Percentiles rank a stretch among this genome's conserved stretches.
phyloP scores from a whole-genome alignment of 2,329 filamentous ascomycete genomes.

The Coleophoma crateriformis region DNA sequence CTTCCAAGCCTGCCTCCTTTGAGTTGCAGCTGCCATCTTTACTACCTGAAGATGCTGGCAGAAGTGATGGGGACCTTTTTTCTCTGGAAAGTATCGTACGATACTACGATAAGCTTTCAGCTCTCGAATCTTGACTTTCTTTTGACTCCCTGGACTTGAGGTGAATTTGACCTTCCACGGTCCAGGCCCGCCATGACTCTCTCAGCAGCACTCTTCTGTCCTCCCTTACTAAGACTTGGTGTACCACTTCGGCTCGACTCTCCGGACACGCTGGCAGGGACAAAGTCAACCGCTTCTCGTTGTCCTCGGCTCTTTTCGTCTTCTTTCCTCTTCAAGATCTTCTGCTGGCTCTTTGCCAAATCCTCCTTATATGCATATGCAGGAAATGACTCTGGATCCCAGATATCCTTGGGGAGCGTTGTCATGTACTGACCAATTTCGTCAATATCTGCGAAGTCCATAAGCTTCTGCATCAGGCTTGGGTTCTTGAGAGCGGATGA shows the following conservation, averaged over 20 bases:
- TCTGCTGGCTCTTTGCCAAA: constrained; percentile 40
- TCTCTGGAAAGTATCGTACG: no score
- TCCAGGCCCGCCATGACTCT: constrained; percentile 28
- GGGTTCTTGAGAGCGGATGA: constrained; percentile 68
- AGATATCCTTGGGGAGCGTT: constrained; percentile 48
- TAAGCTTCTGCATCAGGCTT: constrained; percentile 63
- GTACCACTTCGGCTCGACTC: constrained; percentile 19
- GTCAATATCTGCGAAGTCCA: constrained; percentile 59
- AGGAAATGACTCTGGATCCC: constrained; percentile 53
- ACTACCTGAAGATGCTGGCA: no score
- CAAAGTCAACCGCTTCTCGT: constrained; percentile 25
- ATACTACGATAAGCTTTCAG: constrained; percentile 10
- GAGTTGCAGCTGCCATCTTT: no score
- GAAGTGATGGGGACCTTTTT: no score
- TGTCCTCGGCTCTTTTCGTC: constrained; percentile 23
- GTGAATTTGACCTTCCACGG: constrained; percentile 21
- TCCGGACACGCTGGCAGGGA: constrained; percentile 17
- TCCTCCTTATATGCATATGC: constrained; percentile 45
- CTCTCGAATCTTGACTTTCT: constrained; percentile 27
- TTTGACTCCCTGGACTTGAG: constrained; percentile 23
- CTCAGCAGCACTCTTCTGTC: constrained; percentile 25
- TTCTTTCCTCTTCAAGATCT: constrained; percentile 22
- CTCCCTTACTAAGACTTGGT: constrained; percentile 11
- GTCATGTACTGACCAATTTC: constrained; percentile 60
- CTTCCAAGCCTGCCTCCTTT: no score